Conservation (phyloP, 2,329 filamentous ascomycete species). For the Emergomyces orientalis region DNA sequence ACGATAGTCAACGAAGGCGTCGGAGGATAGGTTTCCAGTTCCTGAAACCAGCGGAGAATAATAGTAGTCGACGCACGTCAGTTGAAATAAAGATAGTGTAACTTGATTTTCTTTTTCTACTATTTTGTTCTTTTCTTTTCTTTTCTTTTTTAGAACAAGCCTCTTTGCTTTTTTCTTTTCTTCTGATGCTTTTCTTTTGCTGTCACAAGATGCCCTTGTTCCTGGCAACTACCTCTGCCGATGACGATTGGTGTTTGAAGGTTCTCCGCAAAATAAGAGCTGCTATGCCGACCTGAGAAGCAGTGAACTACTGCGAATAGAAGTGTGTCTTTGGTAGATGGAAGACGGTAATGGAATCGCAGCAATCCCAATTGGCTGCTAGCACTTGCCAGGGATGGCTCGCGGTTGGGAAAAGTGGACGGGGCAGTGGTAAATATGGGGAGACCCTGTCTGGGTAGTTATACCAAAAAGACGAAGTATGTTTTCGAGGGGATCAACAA, state of each 20-base stretch:
- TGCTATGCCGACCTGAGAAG: not conserved
- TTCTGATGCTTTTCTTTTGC: conserved; percentile 5
- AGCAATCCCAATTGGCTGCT: not conserved
- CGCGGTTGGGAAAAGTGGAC: not conserved
- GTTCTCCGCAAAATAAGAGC: not conserved
- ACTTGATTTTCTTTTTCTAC: conserved; percentile 7
- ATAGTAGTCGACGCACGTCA: conserved; percentile 1
- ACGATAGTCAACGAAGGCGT: not conserved
- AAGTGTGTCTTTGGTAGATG: not conserved
- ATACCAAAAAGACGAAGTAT: not conserved
- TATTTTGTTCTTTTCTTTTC: conserved; percentile 6
- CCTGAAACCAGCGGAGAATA: not conserved
- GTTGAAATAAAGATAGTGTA: conserved; percentile 8
- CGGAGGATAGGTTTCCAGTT: not conserved
- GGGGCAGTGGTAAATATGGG: not conserved
- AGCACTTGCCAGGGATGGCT: not conserved
- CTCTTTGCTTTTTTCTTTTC: conserved; percentile 7
- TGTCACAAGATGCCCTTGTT: not conserved
- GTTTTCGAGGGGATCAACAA: not conserved
- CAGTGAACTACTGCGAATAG: not conserved
- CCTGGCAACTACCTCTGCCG: not conserved
- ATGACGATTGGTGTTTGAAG: not conserved
- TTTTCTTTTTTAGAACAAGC: not conserved
- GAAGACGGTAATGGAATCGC: not conserved
- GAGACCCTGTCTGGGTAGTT: not conserved